Percentiles rank a stretch among this genome's conserved stretches.
Conservation (phyloP, 2,329 filamentous ascomycete species). For the Diaporthe sp. region DNA sequence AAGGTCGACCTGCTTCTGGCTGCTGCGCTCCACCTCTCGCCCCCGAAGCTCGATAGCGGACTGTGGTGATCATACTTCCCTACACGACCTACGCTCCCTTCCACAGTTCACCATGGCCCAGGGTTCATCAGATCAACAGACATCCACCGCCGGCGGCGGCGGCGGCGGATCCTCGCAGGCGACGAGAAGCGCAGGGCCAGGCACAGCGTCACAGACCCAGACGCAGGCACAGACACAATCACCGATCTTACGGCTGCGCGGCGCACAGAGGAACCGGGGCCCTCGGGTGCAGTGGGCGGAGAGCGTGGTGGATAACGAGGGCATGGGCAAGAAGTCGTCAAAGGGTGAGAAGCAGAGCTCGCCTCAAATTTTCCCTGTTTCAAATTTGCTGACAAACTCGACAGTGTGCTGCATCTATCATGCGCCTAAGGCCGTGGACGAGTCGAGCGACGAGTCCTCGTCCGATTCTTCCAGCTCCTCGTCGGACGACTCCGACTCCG, state of each 20-base stretch:
- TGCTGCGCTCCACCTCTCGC: background rate
- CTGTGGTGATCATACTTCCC: background rate
- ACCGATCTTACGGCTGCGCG: constrained; percentile 66
- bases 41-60: background rate
- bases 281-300: constrained; percentile 92
- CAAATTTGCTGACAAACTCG: background rate
- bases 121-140: constrained; percentile 10
- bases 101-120: constrained; percentile 6
- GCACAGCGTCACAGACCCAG: constrained; percentile 32
- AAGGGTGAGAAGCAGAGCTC: constrained; percentile 74
- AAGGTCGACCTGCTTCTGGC: background rate
- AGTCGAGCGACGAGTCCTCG: constrained; percentile 80
- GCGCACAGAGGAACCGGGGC: constrained; percentile 59
- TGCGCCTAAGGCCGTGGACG: constrained; percentile 83
- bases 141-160: constrained; percentile 10
- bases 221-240: constrained; percentile 47
- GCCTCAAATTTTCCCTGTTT: background rate
- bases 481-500: constrained; percentile 40
- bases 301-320: constrained; percentile 95
- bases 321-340: constrained; percentile 91
- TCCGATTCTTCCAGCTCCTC: constrained; percentile 69
- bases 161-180: constrained; percentile 8
- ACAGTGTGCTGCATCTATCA: constrained; percentile 99
- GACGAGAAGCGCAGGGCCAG: constrained; percentile 36
- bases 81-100: background rate